Percentiles rank a stretch among this genome's conserved stretches.
phyloP scores from a whole-genome alignment of 306 rosid genomes.

The Medicago arabica region DNA sequence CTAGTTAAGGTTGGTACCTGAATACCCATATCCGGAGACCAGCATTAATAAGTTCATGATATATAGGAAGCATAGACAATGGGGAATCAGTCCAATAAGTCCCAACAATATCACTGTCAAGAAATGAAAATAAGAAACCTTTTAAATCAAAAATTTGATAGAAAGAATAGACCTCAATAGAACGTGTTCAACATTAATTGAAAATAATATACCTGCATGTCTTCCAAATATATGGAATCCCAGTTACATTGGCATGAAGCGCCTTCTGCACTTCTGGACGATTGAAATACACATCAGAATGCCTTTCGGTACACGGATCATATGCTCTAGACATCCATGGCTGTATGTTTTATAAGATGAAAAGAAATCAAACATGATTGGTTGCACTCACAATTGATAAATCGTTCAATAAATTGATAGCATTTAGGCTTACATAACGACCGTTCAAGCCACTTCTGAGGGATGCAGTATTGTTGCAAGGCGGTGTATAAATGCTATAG shows the following conservation, averaged over 20 bases:
- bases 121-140: constrained; percentile 1
- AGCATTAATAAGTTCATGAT: constrained; percentile 80
- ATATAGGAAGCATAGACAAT: constrained; percentile 91
- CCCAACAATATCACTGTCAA: constrained; percentile 77
- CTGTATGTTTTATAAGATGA: constrained; percentile 43
- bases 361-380: background rate
- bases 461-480: constrained; percentile 70
- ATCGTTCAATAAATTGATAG: background rate
- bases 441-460: constrained; percentile 70
- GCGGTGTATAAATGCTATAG: constrained; percentile 79
- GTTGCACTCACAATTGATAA: background rate
- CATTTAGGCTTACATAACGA: constrained; percentile 74
- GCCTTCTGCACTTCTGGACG: constrained; percentile 93
- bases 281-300: constrained; percentile 78
- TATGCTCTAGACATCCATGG: constrained; percentile 97
- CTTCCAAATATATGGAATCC: constrained; percentile 77
- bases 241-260: constrained; percentile 90
- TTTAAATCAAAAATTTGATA: constrained; percentile 16
- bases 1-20: constrained; percentile 61
- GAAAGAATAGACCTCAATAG: constrained; percentile 24
- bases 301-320: constrained; percentile 95
- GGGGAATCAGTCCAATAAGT: constrained; percentile 92
- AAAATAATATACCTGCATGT: constrained; percentile 72
- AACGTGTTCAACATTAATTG: constrained; percentile 15
- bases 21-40: constrained; percentile 81